Conservation (phyloP, 208 protist genomes). For the Leishmania mexicana region DNA sequence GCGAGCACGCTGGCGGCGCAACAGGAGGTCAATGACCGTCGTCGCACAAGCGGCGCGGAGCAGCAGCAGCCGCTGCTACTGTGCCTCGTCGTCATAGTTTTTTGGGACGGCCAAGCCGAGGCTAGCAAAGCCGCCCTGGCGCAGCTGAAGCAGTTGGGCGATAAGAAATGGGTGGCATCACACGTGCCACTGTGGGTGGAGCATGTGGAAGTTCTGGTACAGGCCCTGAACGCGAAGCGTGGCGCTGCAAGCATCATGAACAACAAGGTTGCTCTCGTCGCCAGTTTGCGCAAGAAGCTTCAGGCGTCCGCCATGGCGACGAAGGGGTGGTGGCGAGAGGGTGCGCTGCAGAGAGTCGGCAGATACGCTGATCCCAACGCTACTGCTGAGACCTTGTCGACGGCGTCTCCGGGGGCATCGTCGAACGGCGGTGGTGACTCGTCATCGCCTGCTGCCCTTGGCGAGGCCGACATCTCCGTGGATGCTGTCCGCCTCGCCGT, state of each 20-base stretch:
- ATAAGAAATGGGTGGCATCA: conserved; percentile 20
- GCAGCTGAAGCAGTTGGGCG: conserved; percentile 56
- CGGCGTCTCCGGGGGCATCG: background rate
- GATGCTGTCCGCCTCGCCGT: conserved; percentile 37
- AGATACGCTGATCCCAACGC: background rate
- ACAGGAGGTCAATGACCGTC: background rate
- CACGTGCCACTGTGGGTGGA: conserved; percentile 11
- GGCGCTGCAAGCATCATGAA: conserved; percentile 59
- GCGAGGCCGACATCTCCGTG: conserved; percentile 43
- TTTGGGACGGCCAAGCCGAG: conserved; percentile 76
- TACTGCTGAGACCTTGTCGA: background rate
- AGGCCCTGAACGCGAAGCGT: conserved; percentile 83
- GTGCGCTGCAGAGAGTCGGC: conserved; percentile 2
- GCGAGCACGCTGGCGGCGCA: conserved; percentile 12
- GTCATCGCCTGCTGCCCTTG: conserved; percentile 6
- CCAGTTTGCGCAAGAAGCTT: conserved; percentile 68
- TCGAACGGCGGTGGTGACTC: background rate
- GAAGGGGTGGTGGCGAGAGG: conserved; percentile 29
- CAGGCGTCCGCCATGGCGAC: conserved; percentile 16
- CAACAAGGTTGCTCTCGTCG: conserved; percentile 64
- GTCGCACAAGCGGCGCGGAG: background rate
- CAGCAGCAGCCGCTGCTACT: conserved; percentile 7
- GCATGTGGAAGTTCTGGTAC: conserved; percentile 69
- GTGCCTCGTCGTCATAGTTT: conserved; percentile 66
- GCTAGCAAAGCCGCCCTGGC: conserved; percentile 58